Evolutionary conservation across 352 stramenopile species (phyloP), one percentile per base, ranked within the genome.

Genomic region (Phytophthora syringae): DNA sequence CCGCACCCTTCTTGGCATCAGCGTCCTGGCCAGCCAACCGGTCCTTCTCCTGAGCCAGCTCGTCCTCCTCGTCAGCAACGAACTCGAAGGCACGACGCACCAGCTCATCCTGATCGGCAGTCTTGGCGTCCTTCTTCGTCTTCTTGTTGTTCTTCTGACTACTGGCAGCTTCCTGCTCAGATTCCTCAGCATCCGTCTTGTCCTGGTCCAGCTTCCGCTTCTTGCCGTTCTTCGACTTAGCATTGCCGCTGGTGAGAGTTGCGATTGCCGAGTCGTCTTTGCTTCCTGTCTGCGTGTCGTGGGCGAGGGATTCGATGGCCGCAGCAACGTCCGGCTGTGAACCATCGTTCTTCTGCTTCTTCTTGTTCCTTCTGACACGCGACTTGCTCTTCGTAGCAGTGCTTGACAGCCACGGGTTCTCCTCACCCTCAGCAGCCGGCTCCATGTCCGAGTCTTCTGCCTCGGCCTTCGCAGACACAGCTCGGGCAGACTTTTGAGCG

Each of bases 31-130:
- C 60, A 15, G 87, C 87, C 49, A 94, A 70, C 40, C 67, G 64
- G 24, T 96, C 83, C 74, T 99, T 99, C 78, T 98, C 95, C 34
- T 90, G 84, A 45, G 87, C 76, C 66, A 99, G 98, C 51, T 99
- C 97, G 63, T 98, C 83, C 51, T 98, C 89, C 50, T 97, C 82
- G 12, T 93, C 84, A 30, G 93, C 85, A 0, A 92, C 88, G 52
- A 97, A 96, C 30, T 96, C 97, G 81, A 99, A 99, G 20, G 97
- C 97, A 32, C 89, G 85, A 16, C 85, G 77, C 20, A 99, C 95
- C 10, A 99, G 80, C 64, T 99, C 95, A 55, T 97, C 93, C 36
- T 82, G 74, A 6, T 37, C 51, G 7, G 70, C 54, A 42, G 36
- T 27, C 70, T 98, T 93, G 25, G 61, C 90, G 27, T 36, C 52